Evolutionary conservation across 768 basidiomycete genomes (phyloP), one percentile per base, ranked within the genome.

Genomic region (Tephrocybe sp.): DNA sequence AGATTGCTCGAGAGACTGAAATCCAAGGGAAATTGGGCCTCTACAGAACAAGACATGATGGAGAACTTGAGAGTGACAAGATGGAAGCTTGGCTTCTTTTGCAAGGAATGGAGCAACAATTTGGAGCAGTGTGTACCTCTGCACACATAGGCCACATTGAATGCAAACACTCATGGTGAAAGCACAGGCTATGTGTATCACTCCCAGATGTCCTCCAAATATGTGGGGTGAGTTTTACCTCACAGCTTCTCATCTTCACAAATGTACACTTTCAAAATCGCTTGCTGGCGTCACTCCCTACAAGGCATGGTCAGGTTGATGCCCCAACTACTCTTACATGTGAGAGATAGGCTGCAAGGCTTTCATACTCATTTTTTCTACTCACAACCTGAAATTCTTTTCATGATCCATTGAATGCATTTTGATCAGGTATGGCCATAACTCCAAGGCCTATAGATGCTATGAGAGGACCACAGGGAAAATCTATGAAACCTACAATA

Each of bases 111-210:
- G 1, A 28, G 0, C 49, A 54, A 13, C 51, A 60, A 9, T 53
- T 38, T 25, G 66, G 63, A 0, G 61, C 66, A 0, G 57, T 64
- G 0, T 58, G 70, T 47, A 68, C 64, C 3, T 69, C 67, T 6
- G 64, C 63, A 0, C 66, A 72, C 12, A 71, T 68, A 34, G 68
- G 70, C 8, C 47, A 59, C 7, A 67, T 66, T 3, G 67, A 75
- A 49, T 55, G 61, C 0, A 37, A 22, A 71, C 65, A 0, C 51
- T 69, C 1, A 58, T 69, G 47, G 58, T 47, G 13, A 59, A 64
- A 31, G 62, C 58, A 5, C 46, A 54, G 0, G 52, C 69, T 0
- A 69, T 71, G 62, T 38, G 57, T 0, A 30, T 65, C 13, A 56
- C 56, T 1, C 35, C 53, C 13, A 31, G 54, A 6, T 44, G 60